phyloP scores from a whole-genome alignment of 1,139 yeast species.

The Yamadazyma spencermartinsiae region DNA sequence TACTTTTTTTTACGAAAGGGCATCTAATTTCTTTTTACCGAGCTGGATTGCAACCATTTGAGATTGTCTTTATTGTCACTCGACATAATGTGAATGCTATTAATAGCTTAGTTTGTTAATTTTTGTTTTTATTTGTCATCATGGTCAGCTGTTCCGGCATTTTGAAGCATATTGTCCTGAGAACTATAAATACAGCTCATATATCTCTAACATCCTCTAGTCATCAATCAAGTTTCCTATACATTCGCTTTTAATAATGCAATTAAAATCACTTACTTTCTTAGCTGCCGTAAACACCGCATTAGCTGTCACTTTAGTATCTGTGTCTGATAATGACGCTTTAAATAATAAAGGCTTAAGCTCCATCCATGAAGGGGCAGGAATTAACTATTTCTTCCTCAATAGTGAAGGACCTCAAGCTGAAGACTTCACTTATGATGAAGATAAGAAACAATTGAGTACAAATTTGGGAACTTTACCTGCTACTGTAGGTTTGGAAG shows the following conservation, averaged over 20 bases:
- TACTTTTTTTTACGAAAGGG: no score
- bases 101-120: not conserved
- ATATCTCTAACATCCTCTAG: not conserved
- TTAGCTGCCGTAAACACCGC: conserved; percentile 20
- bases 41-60: not conserved
- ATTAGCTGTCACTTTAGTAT: conserved; percentile 21
- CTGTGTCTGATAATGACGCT: conserved; percentile 22
- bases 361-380: conserved; percentile 57
- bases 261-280: conserved; percentile 16
- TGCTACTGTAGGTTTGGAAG: conserved; percentile 6
- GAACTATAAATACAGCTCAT: not conserved
- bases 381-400: conserved; percentile 44
- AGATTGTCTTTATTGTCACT: not conserved
- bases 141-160: not conserved
- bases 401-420: conserved; percentile 8
- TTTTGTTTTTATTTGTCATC: no score
- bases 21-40: not conserved
- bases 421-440: conserved; percentile 12
- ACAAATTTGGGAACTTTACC: conserved; percentile 20
- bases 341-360: conserved; percentile 30
- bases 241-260: not conserved
- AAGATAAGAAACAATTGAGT: conserved; percentile 4
- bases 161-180: no score
- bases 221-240: not conserved
- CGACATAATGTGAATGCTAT: not conserved